phyloP scores from a whole-genome alignment of 768 basidiomycete species.

The Phaeotremella fagi region DNA sequence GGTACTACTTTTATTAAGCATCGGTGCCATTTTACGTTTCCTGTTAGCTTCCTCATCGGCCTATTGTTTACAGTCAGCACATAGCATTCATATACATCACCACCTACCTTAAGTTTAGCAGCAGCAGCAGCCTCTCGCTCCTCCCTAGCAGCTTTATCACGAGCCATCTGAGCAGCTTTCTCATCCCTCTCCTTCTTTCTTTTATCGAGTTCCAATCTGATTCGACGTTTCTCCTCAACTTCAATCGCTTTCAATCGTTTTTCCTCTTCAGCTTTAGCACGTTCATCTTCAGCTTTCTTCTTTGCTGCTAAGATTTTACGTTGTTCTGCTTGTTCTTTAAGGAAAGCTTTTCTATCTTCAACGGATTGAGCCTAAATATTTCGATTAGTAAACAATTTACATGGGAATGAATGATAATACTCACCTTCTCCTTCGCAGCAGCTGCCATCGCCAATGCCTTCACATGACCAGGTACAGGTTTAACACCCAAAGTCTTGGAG shows the following conservation, averaged over 20 bases:
- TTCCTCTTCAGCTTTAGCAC: constrained; percentile 19
- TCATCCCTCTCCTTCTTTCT: constrained; percentile 17
- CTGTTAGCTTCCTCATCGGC: constrained; percentile 30
- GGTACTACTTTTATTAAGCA: constrained; percentile 6
- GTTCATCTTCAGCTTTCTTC: constrained; percentile 72
- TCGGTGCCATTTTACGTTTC: constrained; percentile 30
- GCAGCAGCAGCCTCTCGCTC: constrained; percentile 17
- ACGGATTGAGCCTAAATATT: constrained; percentile 75
- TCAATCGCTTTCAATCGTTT: constrained; percentile 13
- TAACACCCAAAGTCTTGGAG: constrained; percentile 30
- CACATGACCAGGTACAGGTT: constrained; percentile 49
- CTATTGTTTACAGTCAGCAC: neutral
- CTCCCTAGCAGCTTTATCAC: constrained; percentile 34
- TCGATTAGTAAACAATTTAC: neutral
- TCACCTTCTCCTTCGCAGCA: constrained; percentile 81
- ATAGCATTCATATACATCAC: neutral
- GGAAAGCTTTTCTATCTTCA: constrained; percentile 67
- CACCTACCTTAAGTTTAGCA: constrained; percentile 27
- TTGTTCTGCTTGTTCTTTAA: constrained; percentile 75
- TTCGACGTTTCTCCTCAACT: constrained; percentile 23
- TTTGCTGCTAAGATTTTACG: constrained; percentile 67
- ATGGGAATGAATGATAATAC: constrained; percentile 11
- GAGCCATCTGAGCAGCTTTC: constrained; percentile 16
- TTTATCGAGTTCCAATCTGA: constrained; percentile 19
- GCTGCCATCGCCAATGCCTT: constrained; percentile 80